Evolutionary conservation across 2,329 filamentous ascomycete genomes (phyloP).

Genomic region (Phaeosphaeriaceae sp.): DNA sequence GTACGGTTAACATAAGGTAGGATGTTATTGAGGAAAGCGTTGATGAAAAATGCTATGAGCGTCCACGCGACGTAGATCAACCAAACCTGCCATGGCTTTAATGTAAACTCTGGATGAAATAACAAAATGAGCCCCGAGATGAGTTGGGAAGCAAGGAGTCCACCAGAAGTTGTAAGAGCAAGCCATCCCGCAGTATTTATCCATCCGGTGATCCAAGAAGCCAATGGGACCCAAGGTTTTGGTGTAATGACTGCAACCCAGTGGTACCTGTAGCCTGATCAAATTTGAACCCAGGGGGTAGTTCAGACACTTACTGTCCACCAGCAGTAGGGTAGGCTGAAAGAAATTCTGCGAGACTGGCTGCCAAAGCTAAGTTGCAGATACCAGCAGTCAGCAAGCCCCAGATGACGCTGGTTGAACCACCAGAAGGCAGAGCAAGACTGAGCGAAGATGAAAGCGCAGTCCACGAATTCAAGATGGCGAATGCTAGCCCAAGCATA

Average conservation of each 20-base stretch:
- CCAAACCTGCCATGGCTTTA: conserved; percentile 73
- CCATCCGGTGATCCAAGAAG: conserved; percentile 76
- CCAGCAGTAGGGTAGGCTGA: conserved; percentile 65
- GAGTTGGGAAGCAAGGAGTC: conserved; percentile 70
- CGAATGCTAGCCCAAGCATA: conserved; percentile 68
- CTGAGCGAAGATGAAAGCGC: conserved; percentile 64
- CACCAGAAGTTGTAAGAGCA: conserved; percentile 68
- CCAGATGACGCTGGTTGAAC: conserved; percentile 75
- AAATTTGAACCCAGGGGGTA: conserved; percentile 36
- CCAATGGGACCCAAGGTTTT: conserved; percentile 64
- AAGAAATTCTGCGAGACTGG: conserved; percentile 73
- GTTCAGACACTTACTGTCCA: conserved; percentile 31
- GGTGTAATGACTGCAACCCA: conserved; percentile 73
- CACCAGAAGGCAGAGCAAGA: conserved; percentile 72
- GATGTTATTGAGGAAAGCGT: conserved; percentile 67
- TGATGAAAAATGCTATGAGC: conserved; percentile 66
- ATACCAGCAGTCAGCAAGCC: conserved; percentile 62
- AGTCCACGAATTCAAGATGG: conserved; percentile 69
- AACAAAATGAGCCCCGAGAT: conserved; percentile 70
- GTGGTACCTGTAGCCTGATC: conserved; percentile 62
- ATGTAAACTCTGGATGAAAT: conserved; percentile 63
- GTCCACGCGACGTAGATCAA: conserved; percentile 73
- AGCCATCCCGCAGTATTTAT: conserved; percentile 77
- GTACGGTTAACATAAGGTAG: conserved; percentile 71
- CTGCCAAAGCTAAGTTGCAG: conserved; percentile 73